Conservation (phyloP, 2,329 filamentous ascomycete genomes). For the Camillea tinctor region DNA sequence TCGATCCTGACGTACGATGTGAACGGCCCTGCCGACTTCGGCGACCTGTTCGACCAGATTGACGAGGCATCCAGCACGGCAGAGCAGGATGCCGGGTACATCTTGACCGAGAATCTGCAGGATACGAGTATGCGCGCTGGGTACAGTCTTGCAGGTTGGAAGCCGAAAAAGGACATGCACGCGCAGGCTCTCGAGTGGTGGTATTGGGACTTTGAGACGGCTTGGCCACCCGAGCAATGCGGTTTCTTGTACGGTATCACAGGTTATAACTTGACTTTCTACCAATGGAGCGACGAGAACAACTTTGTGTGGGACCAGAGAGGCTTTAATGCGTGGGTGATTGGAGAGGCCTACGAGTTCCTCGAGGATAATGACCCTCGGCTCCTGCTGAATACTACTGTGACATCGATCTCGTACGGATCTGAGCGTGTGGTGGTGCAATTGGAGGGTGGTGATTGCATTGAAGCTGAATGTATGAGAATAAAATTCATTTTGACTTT, state of each 20-base stretch:
- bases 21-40: slow-evolving; percentile 52
- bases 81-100: slow-evolving; percentile 52
- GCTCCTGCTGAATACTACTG: slow-evolving; percentile 56
- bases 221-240: slow-evolving; percentile 55
- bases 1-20: slow-evolving; percentile 61
- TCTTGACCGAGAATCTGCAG: slow-evolving; percentile 59
- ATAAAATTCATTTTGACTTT: neutral
- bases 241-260: slow-evolving; percentile 55
- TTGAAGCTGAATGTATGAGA: slow-evolving; percentile 29
- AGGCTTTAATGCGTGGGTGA: slow-evolving; percentile 59
- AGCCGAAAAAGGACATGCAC: slow-evolving; percentile 53
- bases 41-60: slow-evolving; percentile 48
- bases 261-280: slow-evolving; percentile 60
- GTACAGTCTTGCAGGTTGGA: slow-evolving; percentile 61
- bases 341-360: slow-evolving; percentile 57
- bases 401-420: slow-evolving; percentile 55
- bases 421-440: slow-evolving; percentile 51
- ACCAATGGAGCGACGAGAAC: slow-evolving; percentile 61
- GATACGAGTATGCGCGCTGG: slow-evolving; percentile 61
- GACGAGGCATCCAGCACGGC: slow-evolving; percentile 45
- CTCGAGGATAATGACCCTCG: slow-evolving; percentile 54
- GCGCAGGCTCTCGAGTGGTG: slow-evolving; percentile 62
- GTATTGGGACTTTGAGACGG: slow-evolving; percentile 51
- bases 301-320: slow-evolving; percentile 61
- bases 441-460: slow-evolving; percentile 47